These are phyloP conservation scores for Cutaneotrichosporon cyanovorans DNA, from an alignment of 1,284 basidiomycete species.

Conservation along the genomic window DNA sequence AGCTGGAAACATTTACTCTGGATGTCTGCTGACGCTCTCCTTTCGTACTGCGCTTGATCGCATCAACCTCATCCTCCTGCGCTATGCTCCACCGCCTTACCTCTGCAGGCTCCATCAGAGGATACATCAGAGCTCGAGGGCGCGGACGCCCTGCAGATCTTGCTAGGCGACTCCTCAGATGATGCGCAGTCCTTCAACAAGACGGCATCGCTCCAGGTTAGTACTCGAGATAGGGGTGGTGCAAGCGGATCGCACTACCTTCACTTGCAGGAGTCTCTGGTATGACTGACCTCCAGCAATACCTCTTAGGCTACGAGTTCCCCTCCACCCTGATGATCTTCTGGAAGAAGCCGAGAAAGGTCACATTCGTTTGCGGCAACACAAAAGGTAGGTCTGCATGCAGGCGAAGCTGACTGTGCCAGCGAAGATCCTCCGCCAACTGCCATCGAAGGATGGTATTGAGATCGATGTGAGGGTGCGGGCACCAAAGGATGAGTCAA, in stretches of 20 bases:
- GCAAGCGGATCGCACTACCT: no score
- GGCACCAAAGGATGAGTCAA: conserved; percentile 38
- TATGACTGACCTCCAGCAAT: conserved; percentile 59
- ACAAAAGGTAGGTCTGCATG: conserved; percentile 63
- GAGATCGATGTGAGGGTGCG: conserved; percentile 36
- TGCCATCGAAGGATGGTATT: conserved; percentile 26
- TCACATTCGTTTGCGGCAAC: conserved; percentile 76
- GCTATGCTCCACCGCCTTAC: neutral
- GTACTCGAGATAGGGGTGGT: conserved; percentile 24
- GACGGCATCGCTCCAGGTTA: conserved; percentile 80
- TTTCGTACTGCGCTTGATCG: neutral
- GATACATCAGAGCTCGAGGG: conserved; percentile 48
- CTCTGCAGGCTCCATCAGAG: conserved; percentile 59
- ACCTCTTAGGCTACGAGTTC: conserved; percentile 94
- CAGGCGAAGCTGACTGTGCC: neutral
- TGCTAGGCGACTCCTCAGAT: conserved; percentile 73
- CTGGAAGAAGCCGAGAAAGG: conserved; percentile 50
- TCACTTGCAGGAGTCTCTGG: no score
- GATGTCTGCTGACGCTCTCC: neutral
- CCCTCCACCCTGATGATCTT: conserved; percentile 86
- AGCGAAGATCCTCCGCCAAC: conserved; percentile 44
- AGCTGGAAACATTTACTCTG: neutral
- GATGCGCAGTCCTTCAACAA: conserved; percentile 79
- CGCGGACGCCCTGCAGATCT: conserved; percentile 61
- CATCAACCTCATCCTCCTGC: conserved; percentile 3